phyloP scores from a whole-genome alignment of 768 basidiomycete species.

The Sporobolomyces pararoseus region DNA sequence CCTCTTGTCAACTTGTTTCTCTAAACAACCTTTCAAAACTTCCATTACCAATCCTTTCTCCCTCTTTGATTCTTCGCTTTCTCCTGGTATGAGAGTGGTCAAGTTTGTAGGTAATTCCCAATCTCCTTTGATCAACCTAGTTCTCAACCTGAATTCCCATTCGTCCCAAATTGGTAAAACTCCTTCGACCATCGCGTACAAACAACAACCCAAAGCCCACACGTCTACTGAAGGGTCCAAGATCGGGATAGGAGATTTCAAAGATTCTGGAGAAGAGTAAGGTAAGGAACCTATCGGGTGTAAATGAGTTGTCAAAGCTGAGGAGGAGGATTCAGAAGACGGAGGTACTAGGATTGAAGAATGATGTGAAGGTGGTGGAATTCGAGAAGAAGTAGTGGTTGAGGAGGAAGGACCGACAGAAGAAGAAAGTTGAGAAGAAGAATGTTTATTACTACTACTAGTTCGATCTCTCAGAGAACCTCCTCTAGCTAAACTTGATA shows the following conservation, averaged over 20 bases:
- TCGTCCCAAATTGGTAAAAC: constrained; percentile 80
- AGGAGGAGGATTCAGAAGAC: background rate
- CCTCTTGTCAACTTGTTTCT: constrained; percentile 59
- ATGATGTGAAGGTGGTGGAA: background rate
- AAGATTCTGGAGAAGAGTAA: constrained; percentile 47
- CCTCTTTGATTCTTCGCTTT: background rate
- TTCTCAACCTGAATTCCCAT: constrained; percentile 84
- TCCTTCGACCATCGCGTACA: constrained; percentile 79
- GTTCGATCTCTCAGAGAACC: constrained; percentile 20
- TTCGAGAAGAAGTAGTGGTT: background rate
- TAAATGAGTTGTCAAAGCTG: constrained; percentile 21
- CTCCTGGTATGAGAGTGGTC: background rate
- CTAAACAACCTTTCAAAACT: constrained; percentile 75
- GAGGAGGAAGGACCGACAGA: constrained; percentile 19
- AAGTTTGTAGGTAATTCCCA: constrained; percentile 49
- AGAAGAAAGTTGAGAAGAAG: background rate
- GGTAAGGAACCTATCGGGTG: constrained; percentile 45
- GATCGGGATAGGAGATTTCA: constrained; percentile 42
- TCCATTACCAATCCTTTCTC: constrained; percentile 35
- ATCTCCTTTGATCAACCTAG: constrained; percentile 82
- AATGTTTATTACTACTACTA: background rate
- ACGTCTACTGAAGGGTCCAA: constrained; percentile 68
- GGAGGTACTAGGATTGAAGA: constrained; percentile 8
- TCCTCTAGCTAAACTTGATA: constrained; percentile 35
- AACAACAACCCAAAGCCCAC: constrained; percentile 89